Evolutionary conservation across 2,329 filamentous ascomycete species (phyloP).

Genomic region (Pezicula radicicola): DNA sequence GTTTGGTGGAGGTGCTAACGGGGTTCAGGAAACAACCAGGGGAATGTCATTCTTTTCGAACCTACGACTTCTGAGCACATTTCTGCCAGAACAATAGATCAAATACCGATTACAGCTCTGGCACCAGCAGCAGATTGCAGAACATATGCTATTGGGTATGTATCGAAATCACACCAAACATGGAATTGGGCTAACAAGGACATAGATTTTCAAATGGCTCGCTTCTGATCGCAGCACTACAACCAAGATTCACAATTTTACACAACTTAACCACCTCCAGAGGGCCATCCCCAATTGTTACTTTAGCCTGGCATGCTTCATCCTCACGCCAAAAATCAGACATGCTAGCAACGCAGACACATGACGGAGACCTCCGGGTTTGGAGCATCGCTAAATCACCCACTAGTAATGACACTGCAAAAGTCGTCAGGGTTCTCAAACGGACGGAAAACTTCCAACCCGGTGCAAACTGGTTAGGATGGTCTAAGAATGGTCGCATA

Average conservation of each 20-base stretch:
- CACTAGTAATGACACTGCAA: conserved; percentile 70
- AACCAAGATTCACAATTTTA: conserved; percentile 89
- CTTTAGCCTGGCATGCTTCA: conserved; percentile 91
- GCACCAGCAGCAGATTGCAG: conserved; percentile 87
- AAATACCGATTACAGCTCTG: conserved; percentile 91
- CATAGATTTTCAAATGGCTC: conserved; percentile 90
- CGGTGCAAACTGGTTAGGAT: conserved; percentile 92
- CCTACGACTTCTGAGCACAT: conserved; percentile 90
- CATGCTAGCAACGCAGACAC: conserved; percentile 91
- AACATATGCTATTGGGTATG: conserved; percentile 92
- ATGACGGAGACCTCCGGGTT: conserved; percentile 87
- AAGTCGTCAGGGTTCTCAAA: conserved; percentile 84
- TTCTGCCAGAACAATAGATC: conserved; percentile 82
- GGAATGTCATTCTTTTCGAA: conserved; percentile 92
- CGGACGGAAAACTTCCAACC: conserved; percentile 69
- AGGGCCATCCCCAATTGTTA: conserved; percentile 82
- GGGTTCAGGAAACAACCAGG: conserved; percentile 76
- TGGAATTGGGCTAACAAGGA: conserved; percentile 11
- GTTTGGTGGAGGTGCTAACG: conserved; percentile 9
- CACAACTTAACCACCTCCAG: conserved; percentile 86
- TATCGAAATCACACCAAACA: conserved; percentile 2
- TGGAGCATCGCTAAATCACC: conserved; percentile 92
- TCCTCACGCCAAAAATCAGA: conserved; percentile 95
- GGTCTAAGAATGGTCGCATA: conserved; percentile 97
- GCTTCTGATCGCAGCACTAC: conserved; percentile 81